Percentiles rank a stretch among this genome's conserved stretches.
phyloP scores from a whole-genome alignment of 176 grass and related monocot genomes.

The Aechmea fasciata region DNA sequence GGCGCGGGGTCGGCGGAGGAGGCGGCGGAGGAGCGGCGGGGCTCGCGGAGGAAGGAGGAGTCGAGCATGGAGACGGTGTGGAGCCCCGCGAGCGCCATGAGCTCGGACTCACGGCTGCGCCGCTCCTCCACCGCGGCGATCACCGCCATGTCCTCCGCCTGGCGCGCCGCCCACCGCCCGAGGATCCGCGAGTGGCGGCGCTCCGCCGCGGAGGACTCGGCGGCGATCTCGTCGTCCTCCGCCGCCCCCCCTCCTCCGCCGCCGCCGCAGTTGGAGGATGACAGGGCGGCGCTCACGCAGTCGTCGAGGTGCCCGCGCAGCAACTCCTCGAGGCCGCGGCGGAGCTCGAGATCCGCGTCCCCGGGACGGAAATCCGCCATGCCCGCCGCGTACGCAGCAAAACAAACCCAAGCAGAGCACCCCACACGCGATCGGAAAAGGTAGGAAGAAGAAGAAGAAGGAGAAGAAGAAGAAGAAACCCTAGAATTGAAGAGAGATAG shows the following conservation, averaged over 20 bases:
- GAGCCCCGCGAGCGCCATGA: conserved; percentile 34
- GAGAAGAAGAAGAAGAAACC: too few relatives aligned
- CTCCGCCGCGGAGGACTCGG: background rate
- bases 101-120: conserved; percentile 31
- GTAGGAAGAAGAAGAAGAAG: too few relatives aligned
- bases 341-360: conserved; percentile 17
- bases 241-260: background rate
- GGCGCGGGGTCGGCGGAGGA: conserved; percentile 27
- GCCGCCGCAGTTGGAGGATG: conserved; percentile 7
- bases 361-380: background rate
- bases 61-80: conserved; percentile 40
- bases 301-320: conserved; percentile 18
- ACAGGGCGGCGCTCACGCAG: conserved; percentile 10
- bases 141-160: conserved; percentile 21
- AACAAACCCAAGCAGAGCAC: too few relatives aligned
- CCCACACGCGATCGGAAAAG: too few relatives aligned
- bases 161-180: conserved; percentile 21
- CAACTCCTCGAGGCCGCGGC: conserved; percentile 20
- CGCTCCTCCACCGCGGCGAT: conserved; percentile 33
- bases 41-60: conserved; percentile 30
- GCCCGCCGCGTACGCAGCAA: background rate
- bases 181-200: conserved; percentile 21
- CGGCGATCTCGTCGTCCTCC: conserved; percentile 4
- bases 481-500: background rate
- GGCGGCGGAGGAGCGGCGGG: conserved; percentile 23